These are phyloP conservation scores for Xylariales sp. DNA, from an alignment of 2,329 filamentous ascomycete species.

Conservation along the genomic window DNA sequence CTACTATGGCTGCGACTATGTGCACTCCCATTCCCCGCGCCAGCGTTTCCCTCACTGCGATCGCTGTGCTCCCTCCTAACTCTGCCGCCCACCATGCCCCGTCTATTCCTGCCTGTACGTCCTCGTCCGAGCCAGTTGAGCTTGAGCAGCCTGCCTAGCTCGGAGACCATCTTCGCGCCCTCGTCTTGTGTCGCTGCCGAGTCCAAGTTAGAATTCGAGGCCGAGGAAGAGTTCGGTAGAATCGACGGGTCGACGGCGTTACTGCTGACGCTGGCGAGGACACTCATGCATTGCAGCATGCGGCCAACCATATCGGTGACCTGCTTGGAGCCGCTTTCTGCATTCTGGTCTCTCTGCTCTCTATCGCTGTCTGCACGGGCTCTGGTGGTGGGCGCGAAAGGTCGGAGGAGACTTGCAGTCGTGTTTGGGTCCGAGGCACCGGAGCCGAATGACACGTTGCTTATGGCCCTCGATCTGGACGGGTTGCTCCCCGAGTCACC, in stretches of 20 bases:
- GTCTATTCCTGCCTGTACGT: slow-evolving; percentile 79
- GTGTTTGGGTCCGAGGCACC: slow-evolving; percentile 35
- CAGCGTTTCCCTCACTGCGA: no score
- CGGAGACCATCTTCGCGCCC: slow-evolving; percentile 72
- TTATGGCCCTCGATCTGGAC: slow-evolving; percentile 71
- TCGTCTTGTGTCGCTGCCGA: slow-evolving; percentile 44
- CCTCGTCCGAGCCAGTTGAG: slow-evolving; percentile 95
- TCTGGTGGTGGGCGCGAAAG: slow-evolving; percentile 44
- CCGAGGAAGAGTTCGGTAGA: neutral
- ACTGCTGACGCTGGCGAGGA: slow-evolving; percentile 68
- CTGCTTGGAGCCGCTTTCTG: slow-evolving; percentile 63
- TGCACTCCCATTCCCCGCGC: no score
- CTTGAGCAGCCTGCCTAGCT: slow-evolving; percentile 82
- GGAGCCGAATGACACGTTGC: slow-evolving; percentile 69
- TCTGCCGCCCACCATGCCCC: slow-evolving; percentile 77
- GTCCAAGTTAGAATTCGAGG: slow-evolving; percentile 18
- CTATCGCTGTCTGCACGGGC: slow-evolving; percentile 18
- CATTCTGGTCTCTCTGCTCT: slow-evolving; percentile 48
- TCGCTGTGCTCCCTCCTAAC: slow-evolving; percentile 45
- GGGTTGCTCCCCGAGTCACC: slow-evolving; percentile 54
- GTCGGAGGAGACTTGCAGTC: slow-evolving; percentile 41
- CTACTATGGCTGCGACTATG: no score
- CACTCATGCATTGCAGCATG: slow-evolving; percentile 94
- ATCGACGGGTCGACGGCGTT: slow-evolving; percentile 7
- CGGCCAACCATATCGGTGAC: slow-evolving; percentile 91